These are phyloP conservation scores for Saturnispora quitensis DNA, from an alignment of 805 yeast genomes.

Conservation along the genomic window DNA sequence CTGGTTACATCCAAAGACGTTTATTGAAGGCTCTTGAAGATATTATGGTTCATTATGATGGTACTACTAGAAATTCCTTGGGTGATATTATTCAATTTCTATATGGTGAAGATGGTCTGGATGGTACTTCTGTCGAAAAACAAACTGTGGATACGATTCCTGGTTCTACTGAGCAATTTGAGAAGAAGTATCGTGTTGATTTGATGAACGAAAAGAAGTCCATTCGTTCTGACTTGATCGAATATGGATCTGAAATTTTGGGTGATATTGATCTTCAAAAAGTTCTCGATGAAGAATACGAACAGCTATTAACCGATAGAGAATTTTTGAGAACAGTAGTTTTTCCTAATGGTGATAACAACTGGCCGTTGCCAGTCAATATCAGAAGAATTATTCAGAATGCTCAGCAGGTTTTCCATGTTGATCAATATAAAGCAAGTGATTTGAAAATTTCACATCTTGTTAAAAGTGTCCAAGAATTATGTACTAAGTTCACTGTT, in stretches of 20 bases:
- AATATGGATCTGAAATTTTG: conserved; percentile 81
- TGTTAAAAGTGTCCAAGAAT: conserved; percentile 57
- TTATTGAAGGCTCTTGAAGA: conserved; percentile 96
- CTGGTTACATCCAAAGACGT: conserved; percentile 98
- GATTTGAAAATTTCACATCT: conserved; percentile 82
- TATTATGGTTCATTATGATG: conserved; percentile 90
- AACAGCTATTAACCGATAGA: conserved; percentile 72
- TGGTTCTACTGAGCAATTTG: conserved; percentile 80
- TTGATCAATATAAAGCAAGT: conserved; percentile 83
- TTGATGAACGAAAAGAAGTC: conserved; percentile 56
- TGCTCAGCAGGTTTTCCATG: conserved; percentile 93
- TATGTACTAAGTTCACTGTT: conserved; percentile 61
- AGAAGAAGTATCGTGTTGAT: conserved; percentile 76
- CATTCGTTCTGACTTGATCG: conserved; percentile 65
- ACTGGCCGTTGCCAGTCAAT: conserved; percentile 97
- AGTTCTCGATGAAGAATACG: conserved; percentile 74
- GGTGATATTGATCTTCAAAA: conserved; percentile 84
- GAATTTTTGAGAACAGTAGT: conserved; percentile 65
- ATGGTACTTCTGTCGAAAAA: conserved; percentile 95
- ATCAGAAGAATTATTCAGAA: conserved; percentile 94
- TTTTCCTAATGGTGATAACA: conserved; percentile 87
- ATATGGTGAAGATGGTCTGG: conserved; percentile 98
- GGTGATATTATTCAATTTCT: conserved; percentile 95
- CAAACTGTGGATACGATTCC: conserved; percentile 94
- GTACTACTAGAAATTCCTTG: conserved; percentile 93